These are phyloP conservation scores for Cercospora sesami DNA, from an alignment of 2,329 filamentous ascomycete species.

Conservation along the genomic window DNA sequence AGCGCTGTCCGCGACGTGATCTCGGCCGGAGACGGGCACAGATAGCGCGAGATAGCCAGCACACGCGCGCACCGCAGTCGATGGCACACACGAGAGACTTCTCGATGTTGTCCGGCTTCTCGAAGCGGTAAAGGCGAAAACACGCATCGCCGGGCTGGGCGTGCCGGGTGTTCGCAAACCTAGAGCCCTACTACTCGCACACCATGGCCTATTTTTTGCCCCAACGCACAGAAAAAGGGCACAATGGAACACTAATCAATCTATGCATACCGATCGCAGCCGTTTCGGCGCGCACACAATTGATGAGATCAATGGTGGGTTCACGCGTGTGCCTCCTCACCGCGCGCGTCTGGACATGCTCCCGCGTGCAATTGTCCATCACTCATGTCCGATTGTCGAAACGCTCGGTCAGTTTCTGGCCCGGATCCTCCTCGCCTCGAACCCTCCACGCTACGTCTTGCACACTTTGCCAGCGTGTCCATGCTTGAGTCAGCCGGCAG, in stretches of 20 bases:
- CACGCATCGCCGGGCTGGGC: slow-evolving; percentile 12
- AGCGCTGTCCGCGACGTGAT: not conserved
- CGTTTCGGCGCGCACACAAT: not conserved
- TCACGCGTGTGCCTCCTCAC: not conserved
- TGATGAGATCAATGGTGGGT: not conserved
- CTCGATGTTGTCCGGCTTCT: not conserved
- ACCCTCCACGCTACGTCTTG: slow-evolving; percentile 10
- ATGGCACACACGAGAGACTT: not conserved
- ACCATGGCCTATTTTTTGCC: slow-evolving; percentile 12
- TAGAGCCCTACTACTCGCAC: slow-evolving; percentile 10
- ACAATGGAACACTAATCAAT: not conserved
- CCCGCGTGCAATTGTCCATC: not conserved
- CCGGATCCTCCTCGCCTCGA: slow-evolving; percentile 11
- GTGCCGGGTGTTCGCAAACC: slow-evolving; percentile 7
- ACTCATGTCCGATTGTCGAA: slow-evolving; percentile 12
- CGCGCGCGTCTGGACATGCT: not conserved
- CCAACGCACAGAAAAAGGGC: not conserved
- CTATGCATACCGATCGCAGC: not conserved
- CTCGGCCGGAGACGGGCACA: not conserved
- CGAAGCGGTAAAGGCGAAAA: slow-evolving; percentile 12
- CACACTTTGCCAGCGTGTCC: slow-evolving; percentile 13
- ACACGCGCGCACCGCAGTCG: not conserved
- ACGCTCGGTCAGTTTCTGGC: slow-evolving; percentile 17
- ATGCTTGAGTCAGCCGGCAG: slow-evolving; percentile 18
- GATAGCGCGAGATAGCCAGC: not conserved